A percentile compares a stretch with the other conserved stretches of the same genome.
Conservation (phyloP, 2,329 filamentous ascomycete genomes). For the Xylariaceae sp. region DNA sequence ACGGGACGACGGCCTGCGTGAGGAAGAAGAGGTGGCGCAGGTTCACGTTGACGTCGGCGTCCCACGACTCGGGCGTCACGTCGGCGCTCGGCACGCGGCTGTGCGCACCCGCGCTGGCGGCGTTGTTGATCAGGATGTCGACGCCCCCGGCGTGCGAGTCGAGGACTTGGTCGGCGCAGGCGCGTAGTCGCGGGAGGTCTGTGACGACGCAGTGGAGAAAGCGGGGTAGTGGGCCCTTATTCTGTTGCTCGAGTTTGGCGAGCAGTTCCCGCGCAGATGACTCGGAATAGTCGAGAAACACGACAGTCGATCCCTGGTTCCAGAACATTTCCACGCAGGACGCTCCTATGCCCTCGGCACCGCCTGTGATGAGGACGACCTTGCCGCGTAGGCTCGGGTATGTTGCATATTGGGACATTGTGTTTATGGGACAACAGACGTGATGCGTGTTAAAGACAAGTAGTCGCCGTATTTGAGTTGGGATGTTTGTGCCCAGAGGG, state of each 20-base stretch:
- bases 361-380: slow-evolving; percentile 41
- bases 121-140: slow-evolving; percentile 36
- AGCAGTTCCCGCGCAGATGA: slow-evolving; percentile 30
- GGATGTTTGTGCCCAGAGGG: no score
- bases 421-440: slow-evolving; percentile 2
- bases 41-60: slow-evolving; percentile 39
- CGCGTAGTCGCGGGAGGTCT: slow-evolving; percentile 31
- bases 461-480: no score
- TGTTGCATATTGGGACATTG: slow-evolving; percentile 27
- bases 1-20: slow-evolving; percentile 34
- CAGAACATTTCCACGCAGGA: slow-evolving; percentile 40
- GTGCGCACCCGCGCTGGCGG: slow-evolving; percentile 23
- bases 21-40: slow-evolving; percentile 41
- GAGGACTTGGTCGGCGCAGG: slow-evolving; percentile 31
- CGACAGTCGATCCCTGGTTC: slow-evolving; percentile 38
- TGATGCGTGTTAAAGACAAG: no score
- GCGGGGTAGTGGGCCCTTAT: slow-evolving; percentile 23
- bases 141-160: slow-evolving; percentile 24
- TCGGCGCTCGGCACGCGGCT: slow-evolving; percentile 28
- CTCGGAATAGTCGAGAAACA: slow-evolving; percentile 38
- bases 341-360: slow-evolving; percentile 43
- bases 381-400: slow-evolving; percentile 38
- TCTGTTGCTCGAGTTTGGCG: slow-evolving; percentile 17
- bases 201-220: slow-evolving; percentile 41
- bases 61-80: slow-evolving; percentile 38